Evolutionary conservation across 345 rosid species (phyloP), one percentile per base, ranked within the genome.

Genomic region (Melaleuca alternifolia): DNA sequence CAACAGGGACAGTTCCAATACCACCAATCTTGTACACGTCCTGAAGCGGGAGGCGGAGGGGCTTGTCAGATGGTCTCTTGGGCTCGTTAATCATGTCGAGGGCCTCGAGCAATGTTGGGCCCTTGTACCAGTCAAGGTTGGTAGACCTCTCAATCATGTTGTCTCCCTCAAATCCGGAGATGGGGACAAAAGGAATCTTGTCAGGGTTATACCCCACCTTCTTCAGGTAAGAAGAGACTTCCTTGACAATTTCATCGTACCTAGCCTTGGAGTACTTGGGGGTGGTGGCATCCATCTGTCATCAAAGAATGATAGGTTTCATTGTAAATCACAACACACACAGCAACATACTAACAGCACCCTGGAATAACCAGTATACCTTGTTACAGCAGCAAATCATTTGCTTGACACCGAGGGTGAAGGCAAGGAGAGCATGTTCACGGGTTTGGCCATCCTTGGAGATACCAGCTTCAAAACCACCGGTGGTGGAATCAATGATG

Each of bases 371-470:
- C 10, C 14, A 41, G 13, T 18, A 75, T 30, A 91, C 97, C 95
- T 95, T 95, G 93, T 95, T 95, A 84, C 97, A 95, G 87, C 96
- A 96, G 93, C 98, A 95, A 76, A 96, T 96, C 98, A 93, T 95
- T 86, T 95, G 98, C 88, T 51, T 95, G 59, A 96, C 98, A 91
- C 98, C 98, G 56, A 95, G 98, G 84, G 98, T 96, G 89, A 96
- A 96, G 15, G 98, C 98, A 84, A 96, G 98, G 6, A 96, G 91
- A 41, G 97, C 96, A 54, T 95, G 98, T 90, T 96, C 96, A 83
- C 97, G 95, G 65, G 97, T 95, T 91, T 95, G 97, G 4, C 97
- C 97, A 89, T 95, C 96, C 95, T 95, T 95, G 3, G 97, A 95
- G 51, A 95, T 95, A 89, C 96, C 96, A 56, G 96, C 97, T 51